Conservation (phyloP, 2,329 filamentous ascomycete genomes). For the Pseudocercospora ulei region DNA sequence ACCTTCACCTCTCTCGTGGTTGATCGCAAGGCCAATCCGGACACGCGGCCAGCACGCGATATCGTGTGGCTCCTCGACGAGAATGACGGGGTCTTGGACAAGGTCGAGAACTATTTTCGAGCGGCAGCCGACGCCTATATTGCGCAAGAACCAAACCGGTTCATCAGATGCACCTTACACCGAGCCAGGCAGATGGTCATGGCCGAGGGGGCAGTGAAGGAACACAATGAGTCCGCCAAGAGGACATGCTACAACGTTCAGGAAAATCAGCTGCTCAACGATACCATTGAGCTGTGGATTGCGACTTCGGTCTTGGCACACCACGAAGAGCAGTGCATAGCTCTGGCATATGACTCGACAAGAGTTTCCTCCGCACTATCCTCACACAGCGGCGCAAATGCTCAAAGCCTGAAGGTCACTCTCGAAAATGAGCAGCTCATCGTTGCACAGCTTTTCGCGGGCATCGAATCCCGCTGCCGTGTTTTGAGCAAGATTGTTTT, state of each 20-base stretch:
- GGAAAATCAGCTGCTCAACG: constrained; percentile 41
- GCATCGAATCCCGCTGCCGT: constrained; percentile 47
- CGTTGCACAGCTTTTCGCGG: constrained; percentile 47
- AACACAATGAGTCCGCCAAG: neutral
- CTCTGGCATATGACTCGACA: neutral
- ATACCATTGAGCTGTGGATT: constrained; percentile 49
- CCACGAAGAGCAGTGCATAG: neutral
- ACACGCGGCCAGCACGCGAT: neutral
- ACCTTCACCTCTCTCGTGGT: constrained; percentile 8
- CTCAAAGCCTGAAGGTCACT: neutral
- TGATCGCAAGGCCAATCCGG: neutral
- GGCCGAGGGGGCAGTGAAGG: constrained; percentile 21
- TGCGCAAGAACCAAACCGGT: constrained; percentile 43
- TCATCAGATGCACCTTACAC: constrained; percentile 45
- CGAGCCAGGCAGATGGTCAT: constrained; percentile 24
- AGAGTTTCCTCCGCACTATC: constrained; percentile 7
- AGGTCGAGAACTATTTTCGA: constrained; percentile 43
- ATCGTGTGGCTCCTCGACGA: constrained; percentile 22
- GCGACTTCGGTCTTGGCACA: constrained; percentile 44
- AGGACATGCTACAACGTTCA: constrained; percentile 28
- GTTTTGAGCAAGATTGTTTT: constrained; percentile 47
- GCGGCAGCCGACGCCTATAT: constrained; percentile 32
- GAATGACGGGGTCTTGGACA: constrained; percentile 43
- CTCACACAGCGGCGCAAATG: constrained; percentile 18
- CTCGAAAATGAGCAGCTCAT: constrained; percentile 39